These are phyloP conservation scores for Chloromonas sp. DNA, from an alignment of 163 green algal species.

Conservation along the genomic window DNA sequence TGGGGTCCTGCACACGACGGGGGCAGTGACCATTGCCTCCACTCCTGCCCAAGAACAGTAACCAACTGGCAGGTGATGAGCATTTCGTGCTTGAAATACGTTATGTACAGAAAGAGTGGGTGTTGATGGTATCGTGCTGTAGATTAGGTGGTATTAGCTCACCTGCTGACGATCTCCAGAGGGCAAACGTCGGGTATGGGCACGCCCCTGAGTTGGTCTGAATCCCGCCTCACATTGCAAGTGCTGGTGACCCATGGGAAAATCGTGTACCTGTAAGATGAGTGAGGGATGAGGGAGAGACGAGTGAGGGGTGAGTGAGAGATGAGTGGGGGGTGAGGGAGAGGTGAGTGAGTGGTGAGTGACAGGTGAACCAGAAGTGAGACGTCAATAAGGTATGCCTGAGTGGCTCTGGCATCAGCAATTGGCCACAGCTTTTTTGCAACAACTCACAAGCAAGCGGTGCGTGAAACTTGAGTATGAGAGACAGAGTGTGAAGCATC, in stretches of 20 bases:
- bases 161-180: slow-evolving; percentile 27
- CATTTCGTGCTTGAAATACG: no score
- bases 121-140: not conserved
- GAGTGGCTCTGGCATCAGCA: no score
- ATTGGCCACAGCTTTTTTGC: no score
- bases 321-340: not conserved
- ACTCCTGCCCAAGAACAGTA: no score
- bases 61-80: no score
- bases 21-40: no score
- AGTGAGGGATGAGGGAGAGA: not conserved
- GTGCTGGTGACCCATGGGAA: slow-evolving; percentile 76
- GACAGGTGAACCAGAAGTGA: no score
- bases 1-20: not conserved
- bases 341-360: no score
- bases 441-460: not conserved
- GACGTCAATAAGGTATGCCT: no score
- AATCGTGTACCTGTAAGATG: slow-evolving; percentile 53
- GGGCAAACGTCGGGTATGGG: slow-evolving; percentile 76
- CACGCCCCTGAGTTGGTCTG: slow-evolving; percentile 61
- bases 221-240: slow-evolving; percentile 58
- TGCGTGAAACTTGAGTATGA: no score
- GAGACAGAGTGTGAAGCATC: no score
- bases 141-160: not conserved
- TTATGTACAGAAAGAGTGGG: no score
- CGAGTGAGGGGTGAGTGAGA: not conserved